Evolutionary conservation across 2,329 filamentous ascomycete species (phyloP).

Genomic region (Hymenoscyphus linearis): DNA sequence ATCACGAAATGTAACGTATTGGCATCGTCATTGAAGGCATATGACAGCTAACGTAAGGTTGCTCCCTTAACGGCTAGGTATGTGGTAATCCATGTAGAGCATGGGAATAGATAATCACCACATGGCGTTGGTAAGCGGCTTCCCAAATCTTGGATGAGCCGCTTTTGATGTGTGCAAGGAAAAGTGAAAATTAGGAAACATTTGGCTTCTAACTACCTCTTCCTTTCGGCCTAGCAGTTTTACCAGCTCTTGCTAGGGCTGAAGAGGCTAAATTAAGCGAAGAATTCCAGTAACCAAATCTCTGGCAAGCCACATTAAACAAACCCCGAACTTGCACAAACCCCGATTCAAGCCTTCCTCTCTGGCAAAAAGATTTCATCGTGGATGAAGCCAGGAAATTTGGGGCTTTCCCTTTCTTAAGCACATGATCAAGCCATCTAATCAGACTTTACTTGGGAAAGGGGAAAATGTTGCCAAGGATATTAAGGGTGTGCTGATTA

Average conservation of each 20-base stretch:
- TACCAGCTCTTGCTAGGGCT: not conserved
- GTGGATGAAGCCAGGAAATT: too few relatives aligned
- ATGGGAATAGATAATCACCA: not conserved
- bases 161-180: not conserved
- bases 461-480: too few relatives aligned
- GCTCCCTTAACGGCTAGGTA: not conserved
- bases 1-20: not conserved
- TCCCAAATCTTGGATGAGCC: not conserved
- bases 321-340: not conserved
- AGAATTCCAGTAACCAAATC: not conserved
- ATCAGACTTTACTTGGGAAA: too few relatives aligned
- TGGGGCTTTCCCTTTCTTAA: too few relatives aligned
- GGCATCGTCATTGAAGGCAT: not conserved
- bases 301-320: not conserved
- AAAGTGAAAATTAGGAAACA: not conserved
- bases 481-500: too few relatives aligned
- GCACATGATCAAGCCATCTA: too few relatives aligned
- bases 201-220: not conserved
- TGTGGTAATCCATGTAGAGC: not conserved
- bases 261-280: not conserved
- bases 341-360: not conserved
- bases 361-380: too few relatives aligned
- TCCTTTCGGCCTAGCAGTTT: not conserved
- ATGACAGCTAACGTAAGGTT: constrained; percentile 1
- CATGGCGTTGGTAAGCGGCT: not conserved